A percentile compares a stretch with the other conserved stretches of the same genome.
phyloP scores from a whole-genome alignment of 768 basidiomycete genomes.

The Phallus indusiatus region DNA sequence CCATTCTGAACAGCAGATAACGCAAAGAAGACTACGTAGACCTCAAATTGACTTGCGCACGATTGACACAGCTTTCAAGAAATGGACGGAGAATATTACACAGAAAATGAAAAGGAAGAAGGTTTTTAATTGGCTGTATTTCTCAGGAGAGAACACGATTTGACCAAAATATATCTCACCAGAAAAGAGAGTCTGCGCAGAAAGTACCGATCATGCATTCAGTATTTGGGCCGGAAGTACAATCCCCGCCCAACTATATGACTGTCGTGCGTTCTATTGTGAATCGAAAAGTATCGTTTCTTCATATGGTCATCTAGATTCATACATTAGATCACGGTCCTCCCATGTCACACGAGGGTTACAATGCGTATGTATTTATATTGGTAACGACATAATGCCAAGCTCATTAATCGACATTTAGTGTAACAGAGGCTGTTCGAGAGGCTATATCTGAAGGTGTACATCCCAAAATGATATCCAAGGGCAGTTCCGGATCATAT shows the following conservation, averaged over 20 bases:
- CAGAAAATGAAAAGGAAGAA: conserved; percentile 78
- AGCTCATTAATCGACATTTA: background rate
- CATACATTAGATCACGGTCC: conserved; percentile 77
- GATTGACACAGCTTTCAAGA: conserved; percentile 76
- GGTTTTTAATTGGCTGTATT: conserved; percentile 8
- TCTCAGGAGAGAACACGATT: background rate
- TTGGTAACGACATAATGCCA: background rate
- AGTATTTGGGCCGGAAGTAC: conserved; percentile 61
- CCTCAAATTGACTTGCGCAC: conserved; percentile 66
- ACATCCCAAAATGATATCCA: conserved; percentile 85
- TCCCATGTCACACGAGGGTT: conserved; percentile 67
- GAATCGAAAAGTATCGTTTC: no score
- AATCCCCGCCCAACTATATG: conserved; percentile 23
- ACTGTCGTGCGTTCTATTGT: conserved; percentile 27
- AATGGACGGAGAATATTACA: conserved; percentile 83
- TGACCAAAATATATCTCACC: background rate
- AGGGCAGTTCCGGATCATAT: conserved; percentile 86
- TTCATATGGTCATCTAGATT: conserved; percentile 26
- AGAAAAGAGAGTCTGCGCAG: conserved; percentile 36
- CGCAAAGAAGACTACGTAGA: conserved; percentile 20
- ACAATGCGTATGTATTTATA: conserved; percentile 47
- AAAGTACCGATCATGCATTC: conserved; percentile 71
- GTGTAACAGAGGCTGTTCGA: conserved; percentile 42
- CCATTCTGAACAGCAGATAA: conserved; percentile 17
- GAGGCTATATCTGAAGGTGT: conserved; percentile 65